Percentiles rank a stretch among this genome's conserved stretches.
phyloP scores from a whole-genome alignment of 768 basidiomycete genomes.

The Naganishia antarctica region DNA sequence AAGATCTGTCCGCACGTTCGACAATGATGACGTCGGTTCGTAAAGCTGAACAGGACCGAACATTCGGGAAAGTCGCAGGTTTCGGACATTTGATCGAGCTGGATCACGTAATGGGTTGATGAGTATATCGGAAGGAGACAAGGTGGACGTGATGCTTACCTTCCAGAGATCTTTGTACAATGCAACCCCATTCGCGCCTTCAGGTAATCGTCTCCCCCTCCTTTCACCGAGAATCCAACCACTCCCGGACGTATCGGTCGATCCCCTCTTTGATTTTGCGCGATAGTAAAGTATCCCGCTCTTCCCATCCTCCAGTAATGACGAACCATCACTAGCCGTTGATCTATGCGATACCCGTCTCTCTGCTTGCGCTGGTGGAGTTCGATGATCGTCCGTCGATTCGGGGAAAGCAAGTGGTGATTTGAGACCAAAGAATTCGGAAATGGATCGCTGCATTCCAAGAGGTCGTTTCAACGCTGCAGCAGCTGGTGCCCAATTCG shows the following conservation, averaged over 20 bases:
- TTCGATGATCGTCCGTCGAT: background rate
- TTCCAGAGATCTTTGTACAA: slow-evolving; percentile 27
- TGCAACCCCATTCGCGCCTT: slow-evolving; percentile 9
- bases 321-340: slow-evolving; percentile 1
- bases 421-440: slow-evolving; percentile 2
- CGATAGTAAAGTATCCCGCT: slow-evolving; percentile 1
- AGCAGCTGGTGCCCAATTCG: slow-evolving; percentile 9
- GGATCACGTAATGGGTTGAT: background rate
- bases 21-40: slow-evolving; percentile 29
- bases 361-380: background rate
- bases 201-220: slow-evolving; percentile 4
- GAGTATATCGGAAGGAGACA: background rate
- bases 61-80: slow-evolving; percentile 24
- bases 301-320: slow-evolving; percentile 1
- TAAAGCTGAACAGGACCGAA: slow-evolving; percentile 18
- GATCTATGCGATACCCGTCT: background rate
- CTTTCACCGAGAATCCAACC: slow-evolving; percentile 7
- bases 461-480: slow-evolving; percentile 2
- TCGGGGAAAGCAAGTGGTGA: background rate
- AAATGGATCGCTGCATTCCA: slow-evolving; percentile 3
- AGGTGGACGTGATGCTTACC: background rate
- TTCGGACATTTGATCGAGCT: slow-evolving; percentile 22
- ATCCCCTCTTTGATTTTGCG: background rate
- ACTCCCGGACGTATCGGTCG: background rate
- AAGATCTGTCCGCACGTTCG: slow-evolving; percentile 28